Evolutionary conservation across 495 filamentous ascomycete genomes (phyloP).

Genomic region (Lichenothelia convexa): DNA sequence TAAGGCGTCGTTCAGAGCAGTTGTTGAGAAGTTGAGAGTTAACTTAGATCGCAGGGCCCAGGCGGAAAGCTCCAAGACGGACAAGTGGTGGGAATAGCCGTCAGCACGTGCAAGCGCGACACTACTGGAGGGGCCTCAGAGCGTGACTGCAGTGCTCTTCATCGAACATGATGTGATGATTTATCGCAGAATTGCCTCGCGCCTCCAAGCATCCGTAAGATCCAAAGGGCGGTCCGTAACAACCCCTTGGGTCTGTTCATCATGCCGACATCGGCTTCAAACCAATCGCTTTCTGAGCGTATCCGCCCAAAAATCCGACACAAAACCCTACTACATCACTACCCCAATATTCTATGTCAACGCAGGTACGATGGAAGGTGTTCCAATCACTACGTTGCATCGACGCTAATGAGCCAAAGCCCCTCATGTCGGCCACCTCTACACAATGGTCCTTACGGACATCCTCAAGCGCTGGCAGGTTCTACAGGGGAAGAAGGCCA

Average conservation of each 20-base stretch:
- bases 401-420: conserved; percentile 27
- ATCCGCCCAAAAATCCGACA: neutral
- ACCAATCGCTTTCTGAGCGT: neutral
- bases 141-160: too few relatives aligned
- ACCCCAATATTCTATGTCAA: conserved; percentile 99
- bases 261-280: neutral
- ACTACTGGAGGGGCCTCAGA: too few relatives aligned
- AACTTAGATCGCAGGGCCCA: too few relatives aligned
- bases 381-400: neutral
- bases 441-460: conserved; percentile 79
- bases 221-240: too few relatives aligned
- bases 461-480: conserved; percentile 83
- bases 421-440: conserved; percentile 89
- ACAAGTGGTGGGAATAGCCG: too few relatives aligned
- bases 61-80: too few relatives aligned
- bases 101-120: too few relatives aligned
- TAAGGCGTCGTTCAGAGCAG: too few relatives aligned
- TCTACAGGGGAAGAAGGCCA: conserved; percentile 50
- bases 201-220: neutral
- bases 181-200: too few relatives aligned
- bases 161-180: too few relatives aligned
- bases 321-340: conserved; percentile 90
- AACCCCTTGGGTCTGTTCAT: neutral
- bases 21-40: too few relatives aligned
- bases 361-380: conserved; percentile 39